Percentiles rank a stretch among this genome's conserved stretches.
Evolutionary conservation across 2,329 filamentous ascomycete species (phyloP).

Genomic region (Arthrobotrys sphaeroides): DNA sequence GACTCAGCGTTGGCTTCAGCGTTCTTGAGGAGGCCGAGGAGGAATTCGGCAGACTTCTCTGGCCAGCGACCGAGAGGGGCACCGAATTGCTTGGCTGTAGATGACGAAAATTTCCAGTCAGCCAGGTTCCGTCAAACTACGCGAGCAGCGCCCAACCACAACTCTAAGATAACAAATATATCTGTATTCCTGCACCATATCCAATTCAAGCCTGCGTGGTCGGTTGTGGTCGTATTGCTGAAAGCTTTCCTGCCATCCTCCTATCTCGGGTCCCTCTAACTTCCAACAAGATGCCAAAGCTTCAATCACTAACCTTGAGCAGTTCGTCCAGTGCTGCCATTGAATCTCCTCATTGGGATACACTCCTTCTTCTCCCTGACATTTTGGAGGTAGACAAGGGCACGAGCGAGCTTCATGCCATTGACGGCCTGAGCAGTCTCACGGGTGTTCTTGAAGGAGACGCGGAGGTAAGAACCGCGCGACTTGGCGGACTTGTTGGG

Average conservation of each 20-base stretch:
- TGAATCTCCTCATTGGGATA: slow-evolving; percentile 97
- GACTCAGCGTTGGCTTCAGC: slow-evolving; percentile 95
- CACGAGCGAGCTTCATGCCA: slow-evolving; percentile 97
- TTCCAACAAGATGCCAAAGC: neutral
- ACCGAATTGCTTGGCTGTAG: slow-evolving; percentile 95
- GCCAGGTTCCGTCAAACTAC: neutral
- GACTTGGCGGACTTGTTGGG: slow-evolving; percentile 94
- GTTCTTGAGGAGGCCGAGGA: slow-evolving; percentile 96
- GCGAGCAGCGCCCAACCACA: neutral
- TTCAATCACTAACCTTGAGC: slow-evolving; percentile 84
- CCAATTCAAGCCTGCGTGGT: neutral
- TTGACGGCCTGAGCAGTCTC: slow-evolving; percentile 99
- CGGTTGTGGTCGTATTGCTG: neutral
- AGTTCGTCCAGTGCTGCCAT: slow-evolving; percentile 91
- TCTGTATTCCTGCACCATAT: neutral
- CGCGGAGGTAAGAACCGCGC: slow-evolving; percentile 97
- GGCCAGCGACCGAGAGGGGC: slow-evolving; percentile 98
- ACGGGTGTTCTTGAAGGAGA: slow-evolving; percentile 99
- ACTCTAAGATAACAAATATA: neutral
- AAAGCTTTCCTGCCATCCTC: neutral
- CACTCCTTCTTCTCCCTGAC: slow-evolving; percentile 97
- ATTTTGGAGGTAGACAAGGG: slow-evolving; percentile 96
- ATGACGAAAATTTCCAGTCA: slow-evolving; percentile 5
- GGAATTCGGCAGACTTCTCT: slow-evolving; percentile 98
- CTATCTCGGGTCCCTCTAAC: neutral